Conservation (phyloP, 768 basidiomycete species). For the Suillus subaureus region DNA sequence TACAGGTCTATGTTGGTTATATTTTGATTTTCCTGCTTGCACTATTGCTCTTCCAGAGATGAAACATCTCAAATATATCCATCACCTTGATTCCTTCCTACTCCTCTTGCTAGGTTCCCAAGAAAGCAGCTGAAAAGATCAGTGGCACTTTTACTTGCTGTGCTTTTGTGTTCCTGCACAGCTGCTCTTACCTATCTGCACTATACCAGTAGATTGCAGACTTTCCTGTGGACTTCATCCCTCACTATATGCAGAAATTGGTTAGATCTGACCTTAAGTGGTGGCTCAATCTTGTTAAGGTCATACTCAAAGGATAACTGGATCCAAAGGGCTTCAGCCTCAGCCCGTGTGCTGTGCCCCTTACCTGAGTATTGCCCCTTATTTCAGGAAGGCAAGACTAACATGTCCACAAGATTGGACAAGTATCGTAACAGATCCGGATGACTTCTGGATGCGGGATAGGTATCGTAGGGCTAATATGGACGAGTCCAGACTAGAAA, state of each 20-base stretch:
- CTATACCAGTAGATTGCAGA: slow-evolving; percentile 17
- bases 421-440: no score
- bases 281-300: no score
- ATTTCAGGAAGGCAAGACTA: no score
- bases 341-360: no score
- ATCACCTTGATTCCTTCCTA: not conserved
- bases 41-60: slow-evolving; percentile 32
- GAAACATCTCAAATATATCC: slow-evolving; percentile 27
- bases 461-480: no score
- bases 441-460: no score
- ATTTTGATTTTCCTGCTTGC: slow-evolving; percentile 28
- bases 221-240: not conserved
- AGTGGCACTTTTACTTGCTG: slow-evolving; percentile 36
- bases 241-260: slow-evolving; percentile 5
- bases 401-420: no score
- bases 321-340: no score
- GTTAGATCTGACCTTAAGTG: no score
- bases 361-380: no score
- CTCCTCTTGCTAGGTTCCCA: not conserved
- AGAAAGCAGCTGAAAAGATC: slow-evolving; percentile 20
- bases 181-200: slow-evolving; percentile 28
- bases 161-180: slow-evolving; percentile 30
- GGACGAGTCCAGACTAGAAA: no score
- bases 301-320: no score
- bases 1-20: slow-evolving; percentile 32